Evolutionary conservation across 2,329 filamentous ascomycete species (phyloP), one percentile per base, ranked within the genome.

Genomic region (Blumeriella jaapii): DNA sequence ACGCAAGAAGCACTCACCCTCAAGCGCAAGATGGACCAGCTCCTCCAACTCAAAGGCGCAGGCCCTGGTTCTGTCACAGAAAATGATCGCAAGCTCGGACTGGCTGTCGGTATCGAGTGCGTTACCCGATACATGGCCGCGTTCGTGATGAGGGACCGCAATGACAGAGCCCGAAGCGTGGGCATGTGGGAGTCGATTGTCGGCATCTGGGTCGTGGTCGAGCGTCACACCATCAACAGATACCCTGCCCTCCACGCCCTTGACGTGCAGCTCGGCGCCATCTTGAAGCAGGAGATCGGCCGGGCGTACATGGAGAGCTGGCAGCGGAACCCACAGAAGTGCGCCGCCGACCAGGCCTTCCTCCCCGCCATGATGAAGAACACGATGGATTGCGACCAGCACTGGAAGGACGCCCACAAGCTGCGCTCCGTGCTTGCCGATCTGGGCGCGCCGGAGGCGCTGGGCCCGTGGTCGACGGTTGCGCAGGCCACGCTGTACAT

Each of bases 401-500:
- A 32, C 5, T 51, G 49, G 48, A 26, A 15, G 5, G 15, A 35
- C n/a, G 39, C 32, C 12, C 26, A 44, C 16, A 28, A 28, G 5
- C 22, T 45, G 46, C 52, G 12, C 54, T 55, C 5, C 52, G 55
- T 12, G 5, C 61, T 61, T 37, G 60, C 59, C 33, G 49, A 67
- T 14, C 61, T 66, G 0, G 43, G 40, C 5, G 29, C 36, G 5
- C 12, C 25, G 5, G 34, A 44, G n/a, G 22, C 26, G 0, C 45
- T 69, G 19, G 59, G 60, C 11, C 56, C 57, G 5, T 59, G 57
- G 31, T 61, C 57, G 10, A 58, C 55, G 2, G 57, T 59, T 8
- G 53, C 63, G 13, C 64, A 69, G 41, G 60, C 60, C 7, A 59
- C 63, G 7, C 55, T 59, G 4, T 65, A 66, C 45, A 60, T 59